Evolutionary conservation across 306 rosid species (phyloP), one percentile per base, ranked within the genome.

Genomic region (Vigna trinervia): DNA sequence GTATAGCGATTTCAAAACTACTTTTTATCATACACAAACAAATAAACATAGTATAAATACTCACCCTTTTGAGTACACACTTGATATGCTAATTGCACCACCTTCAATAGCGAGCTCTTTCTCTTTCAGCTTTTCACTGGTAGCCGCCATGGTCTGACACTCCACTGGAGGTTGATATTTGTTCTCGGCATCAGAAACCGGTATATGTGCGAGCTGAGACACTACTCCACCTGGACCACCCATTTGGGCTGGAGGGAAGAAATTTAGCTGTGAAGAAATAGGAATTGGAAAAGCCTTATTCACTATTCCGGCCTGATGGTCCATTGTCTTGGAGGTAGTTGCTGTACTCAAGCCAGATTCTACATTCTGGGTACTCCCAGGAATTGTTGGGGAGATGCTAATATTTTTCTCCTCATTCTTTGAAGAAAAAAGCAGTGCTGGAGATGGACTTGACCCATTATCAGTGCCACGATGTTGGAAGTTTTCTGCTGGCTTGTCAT

Each of bases 1-100:
- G 38, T 34, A 34, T 34, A 5, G 38, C 38, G 6, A 34, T 36
- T 36, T 36, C 41, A 6, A 36, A 36, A 36, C 8, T 74, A 43
- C 3, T 57, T 71, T 34, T 14, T 39, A 76, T 59, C 48, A 57
- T 47, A 30, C 19, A 32, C 26, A 22, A 68, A 54, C 20, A 36
- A 71, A 53, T 64, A 43, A 48, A 53, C 41, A 34, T 39, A 28
- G 38, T 23, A 69, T 38, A 81, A 39, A 79, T 69, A 28, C 99
- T 88, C 80, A 91, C 99, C 98, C 93, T 85, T 92, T 89, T 68
- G 99, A 96, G 84, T 89, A 96, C 54, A 80, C 94, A 22, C 93
- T 96, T 30, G 99, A 92, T 83, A 96, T 84, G 93, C 90, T 91
- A 83, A 91, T 87, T 63, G 94, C 89, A 53, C 97, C 98, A 22